Evolutionary conservation across 148 eudicot species (phyloP).

Genomic region (Rhododendron ferrugineum): DNA sequence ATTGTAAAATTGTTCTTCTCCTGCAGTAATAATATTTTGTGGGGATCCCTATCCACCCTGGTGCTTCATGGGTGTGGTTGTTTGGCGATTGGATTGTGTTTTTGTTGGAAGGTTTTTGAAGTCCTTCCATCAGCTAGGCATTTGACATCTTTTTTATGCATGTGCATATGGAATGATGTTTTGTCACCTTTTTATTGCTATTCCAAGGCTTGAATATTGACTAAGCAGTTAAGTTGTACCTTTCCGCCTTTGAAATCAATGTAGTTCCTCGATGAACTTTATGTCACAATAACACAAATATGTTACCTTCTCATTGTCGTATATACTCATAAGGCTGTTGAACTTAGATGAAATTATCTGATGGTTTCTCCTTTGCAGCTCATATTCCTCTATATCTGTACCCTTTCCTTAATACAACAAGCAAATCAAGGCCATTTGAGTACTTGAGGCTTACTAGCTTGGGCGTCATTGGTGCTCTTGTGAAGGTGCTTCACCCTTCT

Average conservation of each 20-base stretch:
- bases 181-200: neutral
- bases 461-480: constrained; percentile 95
- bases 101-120: neutral
- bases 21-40: neutral
- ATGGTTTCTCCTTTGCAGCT: constrained; percentile 47
- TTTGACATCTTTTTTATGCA: neutral
- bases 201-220: neutral
- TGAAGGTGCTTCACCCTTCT: constrained; percentile 50
- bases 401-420: constrained; percentile 93
- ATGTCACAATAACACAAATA: neutral
- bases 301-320: neutral
- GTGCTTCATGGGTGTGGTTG: neutral
- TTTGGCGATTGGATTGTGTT: neutral
- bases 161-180: neutral
- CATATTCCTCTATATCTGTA: constrained; percentile 92
- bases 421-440: constrained; percentile 98
- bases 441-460: constrained; percentile 89
- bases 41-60: neutral
- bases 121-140: neutral
- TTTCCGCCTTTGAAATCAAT: neutral
- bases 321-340: neutral
- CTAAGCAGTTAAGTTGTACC: neutral
- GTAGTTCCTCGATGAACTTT: neutral
- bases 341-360: neutral
- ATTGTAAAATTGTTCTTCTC: neutral